Conservation (phyloP, 208 protist species). For the Herpetomonas muscarum region DNA sequence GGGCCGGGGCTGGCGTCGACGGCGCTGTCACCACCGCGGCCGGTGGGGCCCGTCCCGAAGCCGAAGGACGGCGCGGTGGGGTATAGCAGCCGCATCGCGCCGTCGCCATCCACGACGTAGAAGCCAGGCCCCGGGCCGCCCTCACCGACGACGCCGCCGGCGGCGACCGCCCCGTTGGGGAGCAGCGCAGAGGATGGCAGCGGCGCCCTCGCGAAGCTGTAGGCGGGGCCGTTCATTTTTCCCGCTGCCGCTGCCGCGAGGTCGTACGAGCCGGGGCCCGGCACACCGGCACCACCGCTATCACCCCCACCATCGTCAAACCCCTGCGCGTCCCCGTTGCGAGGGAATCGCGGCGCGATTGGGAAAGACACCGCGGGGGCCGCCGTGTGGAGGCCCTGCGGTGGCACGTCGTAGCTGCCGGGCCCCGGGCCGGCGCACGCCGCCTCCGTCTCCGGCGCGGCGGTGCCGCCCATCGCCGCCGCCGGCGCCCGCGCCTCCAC, state of each 20-base stretch:
- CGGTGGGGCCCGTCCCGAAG: constrained; percentile 7
- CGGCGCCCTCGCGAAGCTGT: too few relatives aligned
- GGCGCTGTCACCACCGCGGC: neutral
- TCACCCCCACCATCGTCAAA: too few relatives aligned
- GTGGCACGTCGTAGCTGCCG: constrained; percentile 14
- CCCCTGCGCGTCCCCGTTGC: too few relatives aligned
- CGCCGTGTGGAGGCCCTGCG: too few relatives aligned
- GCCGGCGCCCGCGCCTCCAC: neutral
- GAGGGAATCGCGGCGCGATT: too few relatives aligned
- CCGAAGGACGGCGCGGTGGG: neutral
- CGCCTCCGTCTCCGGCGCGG: neutral
- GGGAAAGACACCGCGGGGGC: too few relatives aligned
- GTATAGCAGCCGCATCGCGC: constrained; percentile 4
- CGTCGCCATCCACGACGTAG: neutral
- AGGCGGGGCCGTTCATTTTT: too few relatives aligned
- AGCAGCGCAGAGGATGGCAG: too few relatives aligned
- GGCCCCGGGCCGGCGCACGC: constrained; percentile 13
- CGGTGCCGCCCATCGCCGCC: neutral
- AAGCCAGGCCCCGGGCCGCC: neutral
- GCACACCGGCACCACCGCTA: neutral
- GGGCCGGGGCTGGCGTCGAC: neutral
- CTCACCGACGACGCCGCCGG: neutral
- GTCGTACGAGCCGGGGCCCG: neutral
- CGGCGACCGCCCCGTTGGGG: too few relatives aligned
- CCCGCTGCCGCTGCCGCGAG: too few relatives aligned